Conservation (phyloP, 1,284 basidiomycete genomes). For the Trametes sp. region DNA sequence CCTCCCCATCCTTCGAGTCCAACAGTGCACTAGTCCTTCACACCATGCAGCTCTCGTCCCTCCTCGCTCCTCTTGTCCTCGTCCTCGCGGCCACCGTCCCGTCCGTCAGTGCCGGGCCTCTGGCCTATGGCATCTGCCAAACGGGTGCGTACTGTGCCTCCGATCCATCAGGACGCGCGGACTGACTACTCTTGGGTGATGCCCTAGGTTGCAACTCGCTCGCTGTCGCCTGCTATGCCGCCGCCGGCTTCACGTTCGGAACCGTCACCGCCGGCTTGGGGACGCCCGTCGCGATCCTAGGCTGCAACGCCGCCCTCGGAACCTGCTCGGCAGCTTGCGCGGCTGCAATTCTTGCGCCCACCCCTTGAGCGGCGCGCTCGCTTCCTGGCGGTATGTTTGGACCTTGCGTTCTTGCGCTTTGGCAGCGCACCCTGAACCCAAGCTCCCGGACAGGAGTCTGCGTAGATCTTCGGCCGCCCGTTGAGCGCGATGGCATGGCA, state of each 20-base stretch:
- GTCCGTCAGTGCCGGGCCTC: conserved; percentile 13
- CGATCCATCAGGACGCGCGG: neutral
- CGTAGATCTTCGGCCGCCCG: too few species aligned
- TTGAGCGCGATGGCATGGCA: too few species aligned
- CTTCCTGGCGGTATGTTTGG: too few species aligned
- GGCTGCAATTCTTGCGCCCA: conserved; percentile 16
- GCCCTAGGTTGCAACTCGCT: conserved; percentile 26
- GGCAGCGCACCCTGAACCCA: too few species aligned
- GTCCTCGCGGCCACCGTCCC: conserved; percentile 6
- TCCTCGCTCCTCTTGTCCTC: conserved; percentile 10
- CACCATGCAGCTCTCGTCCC: conserved; percentile 14
- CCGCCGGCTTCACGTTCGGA: conserved; percentile 25
- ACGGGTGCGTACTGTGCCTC: conserved; percentile 19
- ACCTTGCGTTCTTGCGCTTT: too few species aligned
- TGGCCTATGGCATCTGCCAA: conserved; percentile 27
- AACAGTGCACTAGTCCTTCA: too few species aligned
- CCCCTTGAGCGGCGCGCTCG: too few species aligned
- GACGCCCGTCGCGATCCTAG: conserved; percentile 22
- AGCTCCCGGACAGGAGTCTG: too few species aligned
- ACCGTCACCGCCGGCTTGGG: conserved; percentile 20
- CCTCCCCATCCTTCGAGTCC: neutral
- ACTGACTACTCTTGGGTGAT: neutral
- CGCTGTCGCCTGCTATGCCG: conserved; percentile 29
- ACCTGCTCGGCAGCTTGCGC: conserved; percentile 26
- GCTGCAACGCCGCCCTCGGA: conserved; percentile 29